Evolutionary conservation across 2,329 filamentous ascomycete genomes (phyloP).

Genomic region (Cordyceps cicadae): DNA sequence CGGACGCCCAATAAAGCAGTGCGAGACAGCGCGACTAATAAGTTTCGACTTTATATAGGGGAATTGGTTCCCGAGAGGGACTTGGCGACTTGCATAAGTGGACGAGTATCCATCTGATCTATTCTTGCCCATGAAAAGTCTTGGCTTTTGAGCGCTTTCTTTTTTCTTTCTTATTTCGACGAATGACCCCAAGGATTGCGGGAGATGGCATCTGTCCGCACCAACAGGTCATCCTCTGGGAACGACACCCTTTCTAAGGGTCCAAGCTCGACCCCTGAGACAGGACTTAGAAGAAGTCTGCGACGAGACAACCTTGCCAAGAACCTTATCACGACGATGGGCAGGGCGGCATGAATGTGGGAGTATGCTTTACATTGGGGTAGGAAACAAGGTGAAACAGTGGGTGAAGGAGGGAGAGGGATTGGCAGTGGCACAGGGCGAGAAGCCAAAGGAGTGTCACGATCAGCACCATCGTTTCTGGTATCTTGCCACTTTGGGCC

Average conservation of each 20-base stretch:
- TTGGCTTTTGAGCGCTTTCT: not conserved
- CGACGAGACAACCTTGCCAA: slow-evolving; percentile 9
- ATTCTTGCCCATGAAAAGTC: not conserved
- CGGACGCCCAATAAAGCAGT: not conserved
- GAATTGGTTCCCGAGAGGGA: not conserved
- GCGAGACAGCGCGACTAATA: not conserved
- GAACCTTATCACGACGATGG: slow-evolving; percentile 7
- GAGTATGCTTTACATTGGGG: not conserved
- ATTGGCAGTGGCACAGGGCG: not conserved
- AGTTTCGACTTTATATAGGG: slow-evolving; percentile 3
- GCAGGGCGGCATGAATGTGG: not conserved
- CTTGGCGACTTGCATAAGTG: slow-evolving; percentile 10
- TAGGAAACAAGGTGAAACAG: slow-evolving; percentile 5
- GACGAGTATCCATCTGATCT: slow-evolving; percentile 7
- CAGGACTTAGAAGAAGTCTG: not conserved
- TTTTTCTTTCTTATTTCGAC: not conserved
- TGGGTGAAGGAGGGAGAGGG: not conserved
- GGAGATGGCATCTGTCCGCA: not conserved
- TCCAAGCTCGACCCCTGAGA: slow-evolving; percentile 9
- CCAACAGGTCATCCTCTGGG: not conserved
- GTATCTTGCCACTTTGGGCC: not conserved
- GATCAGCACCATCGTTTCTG: slow-evolving; percentile 6
- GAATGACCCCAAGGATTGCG: not conserved
- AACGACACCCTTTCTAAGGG: slow-evolving; percentile 5
- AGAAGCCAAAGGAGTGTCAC: not conserved